Evolutionary conservation across 2,329 filamentous ascomycete species (phyloP), one percentile per base, ranked within the genome.

Genomic region (Cercospora sp.): DNA sequence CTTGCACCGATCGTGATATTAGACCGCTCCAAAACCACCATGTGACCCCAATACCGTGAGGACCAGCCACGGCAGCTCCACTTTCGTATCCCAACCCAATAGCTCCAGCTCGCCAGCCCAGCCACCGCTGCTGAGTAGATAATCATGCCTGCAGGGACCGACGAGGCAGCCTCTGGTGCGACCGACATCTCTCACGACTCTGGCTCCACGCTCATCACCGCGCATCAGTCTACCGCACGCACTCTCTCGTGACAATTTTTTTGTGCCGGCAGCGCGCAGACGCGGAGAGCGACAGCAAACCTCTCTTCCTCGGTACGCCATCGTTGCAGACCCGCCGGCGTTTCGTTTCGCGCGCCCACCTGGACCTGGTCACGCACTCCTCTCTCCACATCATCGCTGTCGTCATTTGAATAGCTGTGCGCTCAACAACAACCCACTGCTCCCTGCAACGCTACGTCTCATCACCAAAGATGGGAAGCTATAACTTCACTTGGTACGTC

Each of bases 401-500:
- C 61, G 61, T 63, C 61, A 63, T 63, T 57, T 16, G 28, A 53
- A 26, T 18, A 34, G 61, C 61, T 63, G 26, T 49, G 49, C 51
- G 45, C 49, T 63, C 61, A 32, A 37, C 40, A 37, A 63, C 61
- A 37, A 10, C 49, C 61, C 61, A 55, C 64, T 40, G 43, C 26
- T 28, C 34, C 65, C 65, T 45, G 8, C 58, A 18, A 24, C 30
- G 16, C 34, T 34, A 30, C 28, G 34, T 43, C n/a, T 45, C 45
- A 67, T 45, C 55, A 24, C 82, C 77, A 34, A 66, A 34, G 73
- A 90, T 90, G 88, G 88, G 87, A 76, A 89, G 83, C 82, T 90
- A 88, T 78, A 88, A 88, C 61, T 91, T 91, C 83, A 89, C 86
- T 80, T 91, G 89, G 89, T 91, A 81, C 81, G 88, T 84, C 60